Evolutionary conservation across 768 basidiomycete species (phyloP).

Genomic region (Tephrocybe sp.): DNA sequence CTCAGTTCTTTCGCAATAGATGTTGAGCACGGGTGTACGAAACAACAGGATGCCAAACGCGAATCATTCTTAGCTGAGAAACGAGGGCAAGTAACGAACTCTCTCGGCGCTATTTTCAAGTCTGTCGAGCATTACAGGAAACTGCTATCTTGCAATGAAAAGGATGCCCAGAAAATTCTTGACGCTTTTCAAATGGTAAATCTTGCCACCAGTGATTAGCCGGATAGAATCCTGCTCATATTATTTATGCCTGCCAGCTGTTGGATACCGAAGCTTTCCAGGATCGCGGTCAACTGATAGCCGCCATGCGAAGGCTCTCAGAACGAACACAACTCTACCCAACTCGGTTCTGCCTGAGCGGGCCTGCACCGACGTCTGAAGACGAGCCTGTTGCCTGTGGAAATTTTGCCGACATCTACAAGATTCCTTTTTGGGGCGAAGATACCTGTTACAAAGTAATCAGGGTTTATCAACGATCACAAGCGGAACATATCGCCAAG

Average conservation of each 20-base stretch:
- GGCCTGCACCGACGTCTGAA: neutral
- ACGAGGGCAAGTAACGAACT: no score
- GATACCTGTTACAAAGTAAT: slow-evolving; percentile 7
- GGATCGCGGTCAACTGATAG: neutral
- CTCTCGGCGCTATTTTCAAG: no score
- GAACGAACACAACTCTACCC: slow-evolving; percentile 1
- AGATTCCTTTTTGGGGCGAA: neutral
- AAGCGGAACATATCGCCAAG: slow-evolving; percentile 1
- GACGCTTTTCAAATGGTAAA: neutral
- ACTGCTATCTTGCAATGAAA: neutral
- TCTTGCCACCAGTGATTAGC: no score
- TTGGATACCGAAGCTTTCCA: slow-evolving; percentile 3
- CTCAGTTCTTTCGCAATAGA: no score
- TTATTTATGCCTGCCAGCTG: neutral
- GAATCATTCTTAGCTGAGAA: no score
- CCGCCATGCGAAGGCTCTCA: slow-evolving; percentile 9
- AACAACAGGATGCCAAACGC: no score
- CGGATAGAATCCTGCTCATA: no score
- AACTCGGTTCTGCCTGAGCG: neutral
- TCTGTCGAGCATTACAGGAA: no score
- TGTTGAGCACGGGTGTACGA: no score
- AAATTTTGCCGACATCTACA: slow-evolving; percentile 6
- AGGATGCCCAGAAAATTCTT: neutral
- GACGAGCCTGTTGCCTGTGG: slow-evolving; percentile 3
- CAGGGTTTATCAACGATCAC: neutral